Evolutionary conservation across 2,329 filamentous ascomycete species (phyloP).

Genomic region (Hymenoscyphus occultus): DNA sequence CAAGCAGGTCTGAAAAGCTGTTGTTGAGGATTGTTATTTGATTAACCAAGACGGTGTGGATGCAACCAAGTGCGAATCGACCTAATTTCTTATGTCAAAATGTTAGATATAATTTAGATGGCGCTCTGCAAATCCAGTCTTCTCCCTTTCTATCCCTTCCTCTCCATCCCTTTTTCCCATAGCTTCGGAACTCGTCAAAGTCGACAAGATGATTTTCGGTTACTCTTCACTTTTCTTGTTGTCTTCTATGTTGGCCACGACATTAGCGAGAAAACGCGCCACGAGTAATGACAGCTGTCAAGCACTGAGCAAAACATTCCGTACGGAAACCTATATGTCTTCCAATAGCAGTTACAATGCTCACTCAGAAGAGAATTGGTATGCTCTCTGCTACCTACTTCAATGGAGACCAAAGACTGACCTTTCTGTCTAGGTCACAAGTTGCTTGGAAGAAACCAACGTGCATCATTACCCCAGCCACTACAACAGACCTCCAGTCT

Average conservation of each 20-base stretch:
- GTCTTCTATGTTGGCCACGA: neutral
- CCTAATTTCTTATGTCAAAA: neutral
- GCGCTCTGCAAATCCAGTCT: neutral
- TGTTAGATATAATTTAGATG: neutral
- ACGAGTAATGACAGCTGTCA: neutral
- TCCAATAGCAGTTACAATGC: neutral
- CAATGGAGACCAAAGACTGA: neutral
- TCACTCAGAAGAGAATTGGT: neutral
- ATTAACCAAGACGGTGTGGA: neutral
- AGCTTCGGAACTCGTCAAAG: neutral
- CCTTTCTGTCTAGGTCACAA: conserved; percentile 6
- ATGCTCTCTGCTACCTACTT: neutral
- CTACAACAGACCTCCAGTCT: conserved; percentile 34
- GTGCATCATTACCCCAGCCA: conserved; percentile 36
- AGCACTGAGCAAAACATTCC: neutral
- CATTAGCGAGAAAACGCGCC: neutral
- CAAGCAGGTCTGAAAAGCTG: neutral
- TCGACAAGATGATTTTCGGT: neutral
- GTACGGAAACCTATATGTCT: neutral
- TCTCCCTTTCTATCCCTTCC: neutral
- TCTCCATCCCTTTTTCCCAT: neutral
- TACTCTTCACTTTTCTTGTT: neutral
- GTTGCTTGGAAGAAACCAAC: conserved; percentile 6
- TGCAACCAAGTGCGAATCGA: neutral
- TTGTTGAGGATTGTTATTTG: neutral